Evolutionary conservation across 2,329 filamentous ascomycete species (phyloP), one percentile per base, ranked within the genome.

Genomic region (Cytospora paraplurivora): DNA sequence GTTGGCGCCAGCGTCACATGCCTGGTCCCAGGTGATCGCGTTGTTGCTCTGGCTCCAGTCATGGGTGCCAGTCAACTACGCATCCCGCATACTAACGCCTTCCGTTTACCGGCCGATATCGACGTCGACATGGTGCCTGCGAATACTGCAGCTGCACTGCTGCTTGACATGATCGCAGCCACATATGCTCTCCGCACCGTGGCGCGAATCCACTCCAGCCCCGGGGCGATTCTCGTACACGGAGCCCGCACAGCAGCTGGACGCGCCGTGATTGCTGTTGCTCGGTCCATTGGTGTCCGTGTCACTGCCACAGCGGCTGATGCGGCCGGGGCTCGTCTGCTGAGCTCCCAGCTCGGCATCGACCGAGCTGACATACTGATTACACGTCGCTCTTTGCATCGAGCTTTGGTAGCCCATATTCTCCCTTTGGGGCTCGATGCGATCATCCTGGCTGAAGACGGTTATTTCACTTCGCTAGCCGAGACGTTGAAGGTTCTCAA

Each of bases 181-280:
- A 17, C 3, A 2, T 11, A 59, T 21, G 47, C 49, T 7, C 8
- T 59, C 4, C 49, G 37, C 11, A 15, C 3, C 3, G n/a, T 53
- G 3, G 57, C 57, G 7, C 47, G 11, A 7, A 3, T 53, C 7
- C 12, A 1, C n/a, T 8, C 47, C 2, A 17, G 13, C 1, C n/a
- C n/a, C n/a, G 57, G 57, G 10, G 41, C n/a, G 4, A 5, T 59
- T 2, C 57, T 59, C 11, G 6, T 59, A 10, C 57, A 59, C n/a
- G 57, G 57, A 6, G 47, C 57, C 11, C 47, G 21, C 11, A 59
- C 47, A 10, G 15, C 32, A 41, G 12, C 17, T 2, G 59, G 59
- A 4, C 21, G 59, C 3, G 51, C 59, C 3, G 13, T n/a, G 7
- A 11, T 61, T 7, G 59, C 51, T 17, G 51, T 55, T 10, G 27